Evolutionary conservation across 2,329 filamentous ascomycete genomes (phyloP).

Genomic region (Colletotrichum agaves): DNA sequence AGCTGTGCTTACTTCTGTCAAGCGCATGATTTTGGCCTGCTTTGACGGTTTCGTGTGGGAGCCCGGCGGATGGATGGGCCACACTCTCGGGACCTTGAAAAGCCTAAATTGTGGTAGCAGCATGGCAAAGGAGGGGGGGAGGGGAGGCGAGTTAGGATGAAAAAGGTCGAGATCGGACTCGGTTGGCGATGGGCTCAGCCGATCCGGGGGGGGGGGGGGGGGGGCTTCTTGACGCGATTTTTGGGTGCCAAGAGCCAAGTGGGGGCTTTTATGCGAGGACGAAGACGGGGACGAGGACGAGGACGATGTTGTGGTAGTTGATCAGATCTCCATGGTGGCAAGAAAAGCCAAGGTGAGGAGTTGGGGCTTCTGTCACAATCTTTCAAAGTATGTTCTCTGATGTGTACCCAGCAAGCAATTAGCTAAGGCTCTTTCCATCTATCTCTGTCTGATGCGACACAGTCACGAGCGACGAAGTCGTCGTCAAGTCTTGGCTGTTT

Average conservation of each 20-base stretch:
- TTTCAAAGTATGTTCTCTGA: conserved; percentile 5
- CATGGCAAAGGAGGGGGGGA: too few relatives aligned
- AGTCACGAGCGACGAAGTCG: not conserved
- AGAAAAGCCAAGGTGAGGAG: conserved; percentile 21
- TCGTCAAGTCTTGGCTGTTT: conserved; percentile 19
- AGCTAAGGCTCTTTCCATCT: not conserved
- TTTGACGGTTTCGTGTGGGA: conserved; percentile 34
- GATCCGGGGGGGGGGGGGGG: too few relatives aligned
- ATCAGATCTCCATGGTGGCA: not conserved
- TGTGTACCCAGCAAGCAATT: not conserved
- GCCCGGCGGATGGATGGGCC: conserved; percentile 2
- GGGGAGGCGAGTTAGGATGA: not conserved
- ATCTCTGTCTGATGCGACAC: not conserved
- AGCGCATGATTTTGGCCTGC: not conserved
- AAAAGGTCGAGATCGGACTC: conserved; percentile 4
- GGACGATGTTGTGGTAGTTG: not conserved
- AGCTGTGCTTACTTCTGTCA: not conserved
- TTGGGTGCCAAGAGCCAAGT: not conserved
- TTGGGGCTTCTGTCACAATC: conserved; percentile 11
- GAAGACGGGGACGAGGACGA: not conserved
- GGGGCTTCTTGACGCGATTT: not conserved
- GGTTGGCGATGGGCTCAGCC: conserved; percentile 2
- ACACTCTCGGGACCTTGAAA: not conserved
- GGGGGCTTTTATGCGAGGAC: not conserved
- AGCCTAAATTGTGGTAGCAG: not conserved